These are phyloP conservation scores for Phoma sp. DNA, from an alignment of 2,329 filamentous ascomycete genomes.

Conservation along the genomic window DNA sequence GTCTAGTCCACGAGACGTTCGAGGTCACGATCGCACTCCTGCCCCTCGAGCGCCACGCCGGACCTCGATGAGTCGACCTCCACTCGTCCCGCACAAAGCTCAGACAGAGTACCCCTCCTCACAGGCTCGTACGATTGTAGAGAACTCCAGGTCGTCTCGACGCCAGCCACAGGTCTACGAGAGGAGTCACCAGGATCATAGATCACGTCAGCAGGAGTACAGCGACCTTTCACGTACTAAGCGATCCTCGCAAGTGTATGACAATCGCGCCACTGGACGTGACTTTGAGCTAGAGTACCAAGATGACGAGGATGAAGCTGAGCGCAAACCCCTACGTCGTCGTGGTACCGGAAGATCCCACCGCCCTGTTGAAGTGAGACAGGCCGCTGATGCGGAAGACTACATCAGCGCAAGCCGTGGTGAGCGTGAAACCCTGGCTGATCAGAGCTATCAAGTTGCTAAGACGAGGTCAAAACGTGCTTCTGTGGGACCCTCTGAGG, in stretches of 20 bases:
- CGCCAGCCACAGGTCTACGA: slow-evolving; percentile 41
- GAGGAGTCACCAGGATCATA: slow-evolving; percentile 19
- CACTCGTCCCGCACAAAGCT: slow-evolving; percentile 42
- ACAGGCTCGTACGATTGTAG: slow-evolving; percentile 35
- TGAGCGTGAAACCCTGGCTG: slow-evolving; percentile 31
- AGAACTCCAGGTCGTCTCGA: slow-evolving; percentile 23
- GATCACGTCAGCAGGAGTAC: slow-evolving; percentile 4
- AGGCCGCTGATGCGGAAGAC: slow-evolving; percentile 32
- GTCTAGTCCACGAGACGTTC: slow-evolving; percentile 17
- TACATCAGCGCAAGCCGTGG: slow-evolving; percentile 42
- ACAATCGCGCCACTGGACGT: slow-evolving; percentile 2
- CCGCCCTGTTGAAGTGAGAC: slow-evolving; percentile 23
- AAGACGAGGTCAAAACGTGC: slow-evolving; percentile 33
- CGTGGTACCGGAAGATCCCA: slow-evolving; percentile 33
- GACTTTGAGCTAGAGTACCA: slow-evolving; percentile 20
- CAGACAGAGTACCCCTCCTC: slow-evolving; percentile 37
- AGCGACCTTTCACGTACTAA: slow-evolving; percentile 22
- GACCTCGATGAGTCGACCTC: slow-evolving; percentile 38
- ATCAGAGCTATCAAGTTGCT: slow-evolving; percentile 38
- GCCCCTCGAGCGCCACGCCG: slow-evolving; percentile 27
- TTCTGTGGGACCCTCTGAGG: slow-evolving; percentile 37
- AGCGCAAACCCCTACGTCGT: slow-evolving; percentile 17
- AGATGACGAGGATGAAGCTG: slow-evolving; percentile 23
- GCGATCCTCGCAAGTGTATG: slow-evolving; percentile 22
- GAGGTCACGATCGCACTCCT: slow-evolving; percentile 23